Evolutionary conservation across 2,329 filamentous ascomycete genomes (phyloP), one percentile per base, ranked within the genome.

Genomic region (Microsporum audouinii): DNA sequence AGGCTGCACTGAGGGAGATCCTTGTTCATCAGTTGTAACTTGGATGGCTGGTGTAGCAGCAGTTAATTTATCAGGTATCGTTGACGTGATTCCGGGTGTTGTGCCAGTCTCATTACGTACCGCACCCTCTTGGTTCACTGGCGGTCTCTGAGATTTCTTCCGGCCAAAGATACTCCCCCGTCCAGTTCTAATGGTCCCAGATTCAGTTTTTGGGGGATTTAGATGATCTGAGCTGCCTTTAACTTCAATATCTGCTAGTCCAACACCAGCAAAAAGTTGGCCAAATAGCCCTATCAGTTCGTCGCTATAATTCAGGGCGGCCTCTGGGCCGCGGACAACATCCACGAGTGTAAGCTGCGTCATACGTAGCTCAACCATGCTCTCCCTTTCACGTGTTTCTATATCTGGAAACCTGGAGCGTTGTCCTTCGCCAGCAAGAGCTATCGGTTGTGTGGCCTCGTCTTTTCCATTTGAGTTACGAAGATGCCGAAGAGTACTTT

Each of bases 281-380:
- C 85, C 83, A 70, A 94, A 99, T 0, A 97, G 78, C 14, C 84
- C 84, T 23, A 99, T 77, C 43, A 99, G 79, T 72, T 96, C 91
- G 65, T 89, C 85, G 70, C 88, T 91, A 63, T 88, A 86, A 70
- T 96, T 96, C 58, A 97, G 89, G 17, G 94, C 92, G 61, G 87
- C 84, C 62, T 89, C 86, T 0, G 91, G 85, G 0, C 91, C 91
- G 70, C 96, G 91, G 2, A 89, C 77, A 14, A 94, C 77, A 73
- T 97, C 92, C 2, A 94, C 75, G 23, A 99, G 81, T 2, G 88
- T 82, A 63, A 99, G 79, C 69, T 97, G 91, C 8, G 92, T 96
- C 84, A 97, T 95, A 73, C 95, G 95, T 63, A 96, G 85, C 72
- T 97, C 89, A n/a, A 99, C 76, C 47, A 99, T 86, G 57, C 84